Base-by-base conservation (phyloP, 768 basidiomycete species). In the Leccinum truebloodii region DNA sequence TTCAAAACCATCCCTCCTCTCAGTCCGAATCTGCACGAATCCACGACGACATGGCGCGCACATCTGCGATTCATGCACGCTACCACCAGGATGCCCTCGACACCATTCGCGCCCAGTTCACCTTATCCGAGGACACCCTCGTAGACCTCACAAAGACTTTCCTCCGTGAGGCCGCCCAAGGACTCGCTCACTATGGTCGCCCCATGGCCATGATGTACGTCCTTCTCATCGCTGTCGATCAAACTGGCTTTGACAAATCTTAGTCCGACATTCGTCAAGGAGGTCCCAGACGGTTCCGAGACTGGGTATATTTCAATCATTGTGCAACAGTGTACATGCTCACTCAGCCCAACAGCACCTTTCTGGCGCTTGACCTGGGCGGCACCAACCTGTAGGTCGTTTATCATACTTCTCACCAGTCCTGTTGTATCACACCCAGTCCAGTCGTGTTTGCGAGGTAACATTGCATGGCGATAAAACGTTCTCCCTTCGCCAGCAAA, bases 181-280 rank as follows among this genome's bases (percentile, higher is more conserved):
- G 97, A 14, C 77, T 99, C 18, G 74, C 78, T 3, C 77, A 77
- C 65, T 94, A 94, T 78, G 85, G 84, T 37, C 84, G 89, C 50
- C 79, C 89, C 44, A 90, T 96, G 87, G 94, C 95, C 6, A 97
- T 98, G 92, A 94, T 98, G 87, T 91, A 65, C 59, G 85, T 34
- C 18, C 50, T 46, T 32, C 6, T n/a, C 55, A 22, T 28, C 34
- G 1, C 10, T 12, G 1, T 50, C 22, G 41, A 56, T 49, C 20
- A 41, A 57, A 10, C 55, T 16, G 9, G 26, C 54, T 20, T 52
- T 55, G 18, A 56, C 49, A 14, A 2, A 4, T 8, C 28, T 53
- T 67, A 95, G 93, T 65, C 97, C 97, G 6, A 91, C 94, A 10
- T 99, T 93, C 76, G 93, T 98, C 48, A 94, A 91, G n/a, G 89